Base-by-base conservation (phyloP, 352 stramenopile species). In the Phytopythium helicoides region DNA sequence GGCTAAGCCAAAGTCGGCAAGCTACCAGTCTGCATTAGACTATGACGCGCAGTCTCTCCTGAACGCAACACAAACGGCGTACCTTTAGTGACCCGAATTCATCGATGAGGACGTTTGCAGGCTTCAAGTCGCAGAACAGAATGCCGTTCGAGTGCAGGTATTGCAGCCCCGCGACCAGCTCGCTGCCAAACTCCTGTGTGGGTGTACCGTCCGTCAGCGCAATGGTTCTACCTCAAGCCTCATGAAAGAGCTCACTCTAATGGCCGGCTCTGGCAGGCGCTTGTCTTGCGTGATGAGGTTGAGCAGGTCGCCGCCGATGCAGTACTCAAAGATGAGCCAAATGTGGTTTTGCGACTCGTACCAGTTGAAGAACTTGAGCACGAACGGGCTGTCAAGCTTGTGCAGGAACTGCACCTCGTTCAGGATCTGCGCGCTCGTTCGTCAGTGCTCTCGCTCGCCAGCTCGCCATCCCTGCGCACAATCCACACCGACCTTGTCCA, bases 301-400 rank as follows among this genome's bases (percentile, higher is more conserved):
- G 44, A 95, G 73, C 56, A 97, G 66, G 60, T 96, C 86, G 37
- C 88, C 89, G 42, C 91, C 92, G 49, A 96, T 96, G 52, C 89
- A 97, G 69, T 89, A 97, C 74, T 98, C 92, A 23, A 97, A 78
- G 58, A 98, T 97, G 55, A 98, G 73, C 91, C 91, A 98, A 36
- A 98, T 94, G 75, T 97, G 94, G 71, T 98, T 97, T 52, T 89
- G 76, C 49, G 91, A 97, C 71, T 98, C 92, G 75, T 98, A 98
- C 92, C 92, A 98, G 66, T 97, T 94, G 75, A 87, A 92, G 61
- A 98, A 98, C 66, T 88, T 92, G 54, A 97, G 69, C 39, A 96
- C 81, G 60, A 95, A 76, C 23, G 68, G 84, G 52, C 82, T 94
- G 36, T 90, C 63, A 6, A 97, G 71, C 45, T 87, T 89, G 68